These are phyloP conservation scores for Alternaria metachromatica DNA, from an alignment of 2,329 filamentous ascomycete genomes.

Conservation along the genomic window DNA sequence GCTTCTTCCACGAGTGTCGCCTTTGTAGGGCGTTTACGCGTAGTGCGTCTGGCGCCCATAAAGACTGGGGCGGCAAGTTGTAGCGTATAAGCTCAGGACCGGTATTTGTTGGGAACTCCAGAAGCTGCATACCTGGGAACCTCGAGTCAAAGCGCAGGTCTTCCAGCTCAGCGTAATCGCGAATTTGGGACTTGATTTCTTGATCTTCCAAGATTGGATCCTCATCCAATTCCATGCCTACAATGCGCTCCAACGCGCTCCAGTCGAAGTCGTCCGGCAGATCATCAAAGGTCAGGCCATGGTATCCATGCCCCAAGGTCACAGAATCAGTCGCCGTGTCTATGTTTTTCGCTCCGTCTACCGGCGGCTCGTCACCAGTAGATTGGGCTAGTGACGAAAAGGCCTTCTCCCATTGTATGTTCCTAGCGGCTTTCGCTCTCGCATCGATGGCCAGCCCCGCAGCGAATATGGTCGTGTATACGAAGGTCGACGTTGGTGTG, in stretches of 20 bases:
- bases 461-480: conserved; percentile 72
- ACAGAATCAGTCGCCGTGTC: background rate
- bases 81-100: conserved; percentile 38
- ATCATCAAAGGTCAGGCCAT: conserved; percentile 16
- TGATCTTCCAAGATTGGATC: conserved; percentile 23
- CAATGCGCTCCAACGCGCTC: conserved; percentile 19
- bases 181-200: conserved; percentile 18
- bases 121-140: conserved; percentile 28
- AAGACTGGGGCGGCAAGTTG: conserved; percentile 54
- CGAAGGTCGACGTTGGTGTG: conserved; percentile 66
- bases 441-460: conserved; percentile 70
- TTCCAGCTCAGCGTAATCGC: conserved; percentile 23
- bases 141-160: conserved; percentile 39
- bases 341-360: background rate
- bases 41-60: conserved; percentile 49
- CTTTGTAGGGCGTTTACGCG: conserved; percentile 40
- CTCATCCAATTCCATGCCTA: conserved; percentile 37
- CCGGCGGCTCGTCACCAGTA: background rate
- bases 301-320: background rate
- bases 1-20: conserved; percentile 52
- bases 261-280: conserved; percentile 31
- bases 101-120: conserved; percentile 52
- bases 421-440: conserved; percentile 60
- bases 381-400: conserved; percentile 53
- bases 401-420: conserved; percentile 66